Evolutionary conservation across 2,329 filamentous ascomycete species (phyloP).

Genomic region (Byssoonygena ceratinophila): DNA sequence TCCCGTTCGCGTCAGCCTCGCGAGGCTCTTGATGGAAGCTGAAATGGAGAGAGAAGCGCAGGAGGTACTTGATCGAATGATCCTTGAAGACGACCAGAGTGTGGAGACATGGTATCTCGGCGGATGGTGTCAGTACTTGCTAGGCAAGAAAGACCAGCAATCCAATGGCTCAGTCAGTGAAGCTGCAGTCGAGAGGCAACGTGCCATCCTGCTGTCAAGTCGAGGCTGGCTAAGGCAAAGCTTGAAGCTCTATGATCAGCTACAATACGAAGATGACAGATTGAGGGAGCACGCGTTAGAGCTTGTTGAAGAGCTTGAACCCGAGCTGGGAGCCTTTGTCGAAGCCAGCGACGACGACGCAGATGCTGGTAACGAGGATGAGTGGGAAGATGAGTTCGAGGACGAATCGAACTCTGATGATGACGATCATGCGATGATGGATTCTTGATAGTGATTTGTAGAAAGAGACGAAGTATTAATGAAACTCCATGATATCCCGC

Average conservation of each 20-base stretch:
- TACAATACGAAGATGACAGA: constrained; percentile 59
- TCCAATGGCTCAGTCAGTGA: constrained; percentile 23
- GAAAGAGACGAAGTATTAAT: not conserved
- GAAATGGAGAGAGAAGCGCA: constrained; percentile 76
- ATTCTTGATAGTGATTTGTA: constrained; percentile 28
- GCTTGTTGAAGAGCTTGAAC: constrained; percentile 45
- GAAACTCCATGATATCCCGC: not conserved
- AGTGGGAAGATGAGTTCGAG: constrained; percentile 46
- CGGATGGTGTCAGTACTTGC: constrained; percentile 79
- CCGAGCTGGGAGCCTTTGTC: constrained; percentile 51
- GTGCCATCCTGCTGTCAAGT: constrained; percentile 59
- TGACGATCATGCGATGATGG: constrained; percentile 46
- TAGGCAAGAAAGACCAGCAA: constrained; percentile 36
- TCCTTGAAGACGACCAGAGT: constrained; percentile 82
- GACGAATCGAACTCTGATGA: constrained; percentile 38
- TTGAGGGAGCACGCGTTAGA: constrained; percentile 37
- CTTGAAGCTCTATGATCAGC: constrained; percentile 62
- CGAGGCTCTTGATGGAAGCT: constrained; percentile 79
- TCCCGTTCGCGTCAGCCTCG: constrained; percentile 69
- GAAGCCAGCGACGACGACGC: constrained; percentile 45
- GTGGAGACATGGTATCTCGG: constrained; percentile 96
- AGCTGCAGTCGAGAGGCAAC: constrained; percentile 44
- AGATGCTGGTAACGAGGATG: constrained; percentile 34
- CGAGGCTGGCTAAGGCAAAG: constrained; percentile 75
- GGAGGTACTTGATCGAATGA: constrained; percentile 70